phyloP scores from a whole-genome alignment of 805 yeast species.

The Starmera amethionina region DNA sequence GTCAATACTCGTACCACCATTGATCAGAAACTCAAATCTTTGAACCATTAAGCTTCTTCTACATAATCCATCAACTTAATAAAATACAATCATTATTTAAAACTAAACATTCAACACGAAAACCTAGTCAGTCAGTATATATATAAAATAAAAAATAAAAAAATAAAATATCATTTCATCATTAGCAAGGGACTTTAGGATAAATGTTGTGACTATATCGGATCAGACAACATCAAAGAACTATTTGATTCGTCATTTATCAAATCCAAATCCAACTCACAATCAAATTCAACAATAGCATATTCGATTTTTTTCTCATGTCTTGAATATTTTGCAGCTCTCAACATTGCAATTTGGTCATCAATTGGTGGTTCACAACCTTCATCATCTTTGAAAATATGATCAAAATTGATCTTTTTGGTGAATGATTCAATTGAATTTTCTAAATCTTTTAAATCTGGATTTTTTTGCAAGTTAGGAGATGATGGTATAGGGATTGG shows the following conservation, averaged over 20 bases:
- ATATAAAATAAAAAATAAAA: too few species aligned
- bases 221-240: too few species aligned
- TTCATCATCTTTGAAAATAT: slow-evolving; percentile 1
- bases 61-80: too few species aligned
- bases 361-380: slow-evolving; percentile 2
- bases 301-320: background rate
- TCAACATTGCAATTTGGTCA: slow-evolving; percentile 9
- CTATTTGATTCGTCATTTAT: background rate
- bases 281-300: too few species aligned
- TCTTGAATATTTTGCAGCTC: slow-evolving; percentile 13
- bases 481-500: slow-evolving; percentile 1
- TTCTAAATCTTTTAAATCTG: slow-evolving; percentile 8
- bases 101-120: too few species aligned
- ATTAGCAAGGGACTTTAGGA: too few species aligned
- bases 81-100: too few species aligned
- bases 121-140: too few species aligned
- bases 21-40: too few species aligned
- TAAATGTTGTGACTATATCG: too few species aligned
- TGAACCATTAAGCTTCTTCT: too few species aligned
- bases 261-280: background rate
- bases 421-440: slow-evolving; percentile 2
- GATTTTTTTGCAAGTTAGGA: slow-evolving; percentile 12
- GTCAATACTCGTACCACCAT: background rate
- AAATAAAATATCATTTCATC: too few species aligned
- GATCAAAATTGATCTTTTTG: background rate